phyloP scores from a whole-genome alignment of 441 rosid species.

The Pelargonium cotyledonis region DNA sequence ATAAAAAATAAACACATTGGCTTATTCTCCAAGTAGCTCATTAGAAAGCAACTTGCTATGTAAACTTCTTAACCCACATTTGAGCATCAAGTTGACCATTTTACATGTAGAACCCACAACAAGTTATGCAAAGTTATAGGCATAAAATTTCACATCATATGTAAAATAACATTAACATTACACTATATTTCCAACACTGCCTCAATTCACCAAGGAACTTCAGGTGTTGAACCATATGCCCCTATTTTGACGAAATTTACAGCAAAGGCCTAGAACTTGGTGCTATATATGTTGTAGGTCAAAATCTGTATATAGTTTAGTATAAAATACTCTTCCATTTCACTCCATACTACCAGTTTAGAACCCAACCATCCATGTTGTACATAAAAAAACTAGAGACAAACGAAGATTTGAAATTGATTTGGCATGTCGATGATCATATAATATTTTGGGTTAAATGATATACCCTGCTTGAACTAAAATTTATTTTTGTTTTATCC shows the following conservation, averaged over 20 bases:
- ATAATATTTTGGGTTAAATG: too few species aligned
- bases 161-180: not conserved
- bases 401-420: too few species aligned
- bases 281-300: too few species aligned
- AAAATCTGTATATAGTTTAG: too few species aligned
- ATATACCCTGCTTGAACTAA: too few species aligned
- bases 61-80: not conserved
- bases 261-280: too few species aligned
- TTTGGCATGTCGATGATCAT: too few species aligned
- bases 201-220: not conserved
- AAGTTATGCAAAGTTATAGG: not conserved
- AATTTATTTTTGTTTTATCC: too few species aligned
- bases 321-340: too few species aligned
- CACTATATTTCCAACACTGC: not conserved
- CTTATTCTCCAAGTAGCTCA: not conserved
- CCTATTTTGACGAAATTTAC: not conserved
- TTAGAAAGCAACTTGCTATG: not conserved
- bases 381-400: not conserved
- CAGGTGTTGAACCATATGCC: not conserved
- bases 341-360: too few species aligned
- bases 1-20: not conserved
- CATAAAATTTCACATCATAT: not conserved
- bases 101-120: not conserved
- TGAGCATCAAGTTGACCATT: not conserved
- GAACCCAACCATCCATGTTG: not conserved